Percentiles rank a stretch among this genome's conserved stretches.
phyloP scores from a whole-genome alignment of 257 asterid genomes.

The Fraxinus cuspidata region DNA sequence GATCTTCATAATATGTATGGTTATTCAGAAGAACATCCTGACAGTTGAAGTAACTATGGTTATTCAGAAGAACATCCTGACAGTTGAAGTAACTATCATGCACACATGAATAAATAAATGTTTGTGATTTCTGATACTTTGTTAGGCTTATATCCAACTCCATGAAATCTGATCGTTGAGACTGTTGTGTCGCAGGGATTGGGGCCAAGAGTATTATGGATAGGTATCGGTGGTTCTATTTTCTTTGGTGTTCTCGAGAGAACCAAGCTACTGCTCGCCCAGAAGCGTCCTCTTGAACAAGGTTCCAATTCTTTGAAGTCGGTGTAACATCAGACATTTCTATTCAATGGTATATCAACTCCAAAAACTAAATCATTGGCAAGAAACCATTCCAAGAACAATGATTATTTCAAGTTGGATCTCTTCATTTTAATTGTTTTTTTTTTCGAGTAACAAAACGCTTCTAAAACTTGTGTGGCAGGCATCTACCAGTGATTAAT shows the following conservation, averaged over 20 bases:
- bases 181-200: constrained; percentile 49
- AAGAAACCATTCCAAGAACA: not conserved
- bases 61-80: no score
- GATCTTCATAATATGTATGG: no score
- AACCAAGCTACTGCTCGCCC: constrained; percentile 49
- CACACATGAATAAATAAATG: no score
- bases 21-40: no score
- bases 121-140: no score
- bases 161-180: not conserved
- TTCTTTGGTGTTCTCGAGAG: constrained; percentile 68
- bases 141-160: not conserved
- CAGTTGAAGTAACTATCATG: no score
- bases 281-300: constrained; percentile 27
- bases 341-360: not conserved
- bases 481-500: not conserved
- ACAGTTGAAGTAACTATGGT: no score
- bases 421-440: not conserved
- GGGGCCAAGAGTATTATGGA: constrained; percentile 69
- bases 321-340: constrained; percentile 7
- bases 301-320: constrained; percentile 24
- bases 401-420: not conserved
- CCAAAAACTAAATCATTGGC: not conserved
- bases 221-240: constrained; percentile 70
- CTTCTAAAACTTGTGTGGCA: not conserved
- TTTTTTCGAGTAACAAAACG: no score